Conservation (phyloP, 495 filamentous ascomycete genomes). For the Penicilliopsis zonata region DNA sequence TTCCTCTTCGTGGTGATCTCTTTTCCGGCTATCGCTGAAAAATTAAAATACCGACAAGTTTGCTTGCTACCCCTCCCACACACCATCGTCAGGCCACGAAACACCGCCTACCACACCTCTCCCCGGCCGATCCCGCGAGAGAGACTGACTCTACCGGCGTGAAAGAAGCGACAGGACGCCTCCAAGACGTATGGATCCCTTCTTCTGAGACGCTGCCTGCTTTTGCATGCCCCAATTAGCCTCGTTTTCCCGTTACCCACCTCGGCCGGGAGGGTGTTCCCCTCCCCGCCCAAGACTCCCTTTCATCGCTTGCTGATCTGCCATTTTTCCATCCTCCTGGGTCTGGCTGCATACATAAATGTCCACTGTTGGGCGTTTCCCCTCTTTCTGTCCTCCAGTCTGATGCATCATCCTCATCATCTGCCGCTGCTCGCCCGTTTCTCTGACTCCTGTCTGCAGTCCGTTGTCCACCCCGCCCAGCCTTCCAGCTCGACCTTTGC, state of each 20-base stretch:
- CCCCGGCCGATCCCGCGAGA: no score
- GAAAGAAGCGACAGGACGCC: not conserved
- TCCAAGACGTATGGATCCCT: not conserved
- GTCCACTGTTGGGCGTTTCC: no score
- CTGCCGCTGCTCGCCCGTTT: not conserved
- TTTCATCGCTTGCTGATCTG: slow-evolving; percentile 1
- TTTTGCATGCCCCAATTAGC: slow-evolving; percentile 15
- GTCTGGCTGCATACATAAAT: not conserved
- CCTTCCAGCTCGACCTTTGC: slow-evolving; percentile 7
- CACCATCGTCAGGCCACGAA: not conserved
- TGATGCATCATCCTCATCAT: no score
- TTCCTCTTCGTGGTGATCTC: no score
- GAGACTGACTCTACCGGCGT: not conserved
- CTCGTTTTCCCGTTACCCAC: slow-evolving; percentile 13
- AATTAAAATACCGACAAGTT: no score
- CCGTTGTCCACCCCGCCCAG: no score
- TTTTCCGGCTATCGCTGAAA: no score
- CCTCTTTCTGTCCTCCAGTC: no score
- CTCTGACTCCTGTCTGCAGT: slow-evolving; percentile 6
- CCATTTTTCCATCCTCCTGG: not conserved
- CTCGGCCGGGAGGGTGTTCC: slow-evolving; percentile 8
- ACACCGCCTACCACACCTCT: not conserved
- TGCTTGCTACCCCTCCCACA: not conserved
- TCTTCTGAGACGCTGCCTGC: not conserved
- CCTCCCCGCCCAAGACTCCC: slow-evolving; percentile 2